phyloP scores from a whole-genome alignment of 164 flowering plant species.

The Vitis riparia region DNA sequence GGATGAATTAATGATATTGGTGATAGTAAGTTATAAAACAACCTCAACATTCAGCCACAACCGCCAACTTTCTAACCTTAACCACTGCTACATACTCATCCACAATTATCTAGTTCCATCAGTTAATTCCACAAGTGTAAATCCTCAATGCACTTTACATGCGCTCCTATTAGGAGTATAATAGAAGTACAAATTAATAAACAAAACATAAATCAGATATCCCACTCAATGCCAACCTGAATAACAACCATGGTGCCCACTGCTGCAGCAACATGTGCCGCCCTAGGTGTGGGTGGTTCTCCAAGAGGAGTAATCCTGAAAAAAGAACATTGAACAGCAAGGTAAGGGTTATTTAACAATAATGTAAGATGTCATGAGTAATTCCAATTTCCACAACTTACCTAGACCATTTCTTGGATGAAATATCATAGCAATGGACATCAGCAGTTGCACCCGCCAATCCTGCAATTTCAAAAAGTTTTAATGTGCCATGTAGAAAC shows the following conservation, averaged over 20 bases:
- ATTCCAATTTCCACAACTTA: conserved; percentile 17
- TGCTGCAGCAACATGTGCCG: conserved; percentile 99
- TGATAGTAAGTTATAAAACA: no score
- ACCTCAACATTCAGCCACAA: no score
- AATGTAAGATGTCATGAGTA: no score
- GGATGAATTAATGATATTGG: no score
- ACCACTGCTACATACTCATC: no score
- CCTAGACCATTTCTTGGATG: conserved; percentile 98
- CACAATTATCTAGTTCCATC: no score
- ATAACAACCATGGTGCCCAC: conserved; percentile 99
- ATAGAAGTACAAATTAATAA: not conserved
- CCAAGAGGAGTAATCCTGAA: conserved; percentile 87
- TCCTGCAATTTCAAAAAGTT: conserved; percentile 47
- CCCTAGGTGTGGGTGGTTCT: conserved; percentile 99
- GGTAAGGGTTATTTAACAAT: no score
- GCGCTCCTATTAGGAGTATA: conserved; percentile 6
- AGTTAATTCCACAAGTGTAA: no score
- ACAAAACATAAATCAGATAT: not conserved
- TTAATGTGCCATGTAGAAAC: no score
- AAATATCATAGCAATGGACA: conserved; percentile 92
- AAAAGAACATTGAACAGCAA: conserved; percentile 9
- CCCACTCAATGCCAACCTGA: conserved; percentile 54
- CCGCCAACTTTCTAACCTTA: no score
- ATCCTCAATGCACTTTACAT: no score
- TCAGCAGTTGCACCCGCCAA: conserved; percentile 98